Conservation (phyloP, 2,329 filamentous ascomycete species). For the Fusarium sp. region DNA sequence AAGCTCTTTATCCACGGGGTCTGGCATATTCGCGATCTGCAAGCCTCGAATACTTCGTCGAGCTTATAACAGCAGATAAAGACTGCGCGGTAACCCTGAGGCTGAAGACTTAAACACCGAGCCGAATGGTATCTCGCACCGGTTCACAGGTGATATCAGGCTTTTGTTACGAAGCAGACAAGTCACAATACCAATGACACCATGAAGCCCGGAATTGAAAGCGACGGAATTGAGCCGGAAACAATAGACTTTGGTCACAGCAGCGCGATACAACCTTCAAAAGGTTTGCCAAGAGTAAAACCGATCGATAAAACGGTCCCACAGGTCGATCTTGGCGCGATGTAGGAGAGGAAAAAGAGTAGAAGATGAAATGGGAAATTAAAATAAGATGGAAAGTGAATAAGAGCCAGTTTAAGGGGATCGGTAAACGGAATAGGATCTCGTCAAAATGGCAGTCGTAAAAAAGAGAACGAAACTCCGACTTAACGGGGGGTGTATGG, state of each 20-base stretch:
- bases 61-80: neutral
- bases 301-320: conserved; percentile 10
- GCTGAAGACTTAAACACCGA: conserved; percentile 1
- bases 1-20: conserved; percentile 48
- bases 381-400: conserved; percentile 26
- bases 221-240: conserved; percentile 26
- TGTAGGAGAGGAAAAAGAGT: neutral
- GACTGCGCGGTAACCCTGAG: neutral
- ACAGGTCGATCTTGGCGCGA: conserved; percentile 19
- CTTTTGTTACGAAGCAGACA: conserved; percentile 1
- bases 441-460: conserved; percentile 29
- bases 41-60: conserved; percentile 12
- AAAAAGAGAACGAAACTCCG: conserved; percentile 21
- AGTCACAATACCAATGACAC: conserved; percentile 9
- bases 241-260: conserved; percentile 21
- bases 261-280: conserved; percentile 19
- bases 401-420: conserved; percentile 12
- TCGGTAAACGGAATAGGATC: conserved; percentile 20
- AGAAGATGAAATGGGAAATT: conserved; percentile 4
- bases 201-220: neutral
- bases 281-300: conserved; percentile 20
- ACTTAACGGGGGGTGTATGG: conserved; percentile 14
- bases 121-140: conserved; percentile 5
- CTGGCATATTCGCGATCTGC: conserved; percentile 45
- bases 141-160: neutral